A percentile compares a stretch with the other conserved stretches of the same genome.
These are phyloP conservation scores for Solanum etuberosum DNA, from an alignment of 257 asterid genomes.

Conservation along the genomic window DNA sequence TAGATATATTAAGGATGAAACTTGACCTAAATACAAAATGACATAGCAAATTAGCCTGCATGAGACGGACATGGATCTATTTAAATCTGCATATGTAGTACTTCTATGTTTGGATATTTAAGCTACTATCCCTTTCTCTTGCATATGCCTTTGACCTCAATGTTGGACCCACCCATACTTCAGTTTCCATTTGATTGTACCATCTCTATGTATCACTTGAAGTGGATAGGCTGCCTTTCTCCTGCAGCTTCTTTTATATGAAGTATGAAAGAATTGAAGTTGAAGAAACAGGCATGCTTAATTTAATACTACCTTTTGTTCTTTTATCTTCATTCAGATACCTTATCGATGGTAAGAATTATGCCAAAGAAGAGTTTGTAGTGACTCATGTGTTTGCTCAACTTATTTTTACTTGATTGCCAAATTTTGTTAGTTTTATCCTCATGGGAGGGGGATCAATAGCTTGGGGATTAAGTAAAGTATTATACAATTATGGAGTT, in stretches of 20 bases:
- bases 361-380: neutral
- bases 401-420: neutral
- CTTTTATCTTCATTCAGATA: neutral
- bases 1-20: neutral
- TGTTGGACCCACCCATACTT: neutral
- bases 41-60: neutral
- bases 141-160: neutral
- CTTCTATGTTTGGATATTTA: neutral
- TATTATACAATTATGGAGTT: neutral
- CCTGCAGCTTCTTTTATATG: neutral
- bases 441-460: neutral
- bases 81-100: neutral
- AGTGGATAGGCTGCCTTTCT: neutral
- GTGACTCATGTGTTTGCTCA: neutral
- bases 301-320: neutral
- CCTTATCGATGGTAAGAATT: neutral
- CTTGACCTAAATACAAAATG: neutral
- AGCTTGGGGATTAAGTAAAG: neutral
- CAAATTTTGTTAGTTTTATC: neutral
- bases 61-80: neutral
- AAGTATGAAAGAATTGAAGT: neutral
- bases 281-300: neutral
- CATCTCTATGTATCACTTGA: neutral
- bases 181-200: neutral
- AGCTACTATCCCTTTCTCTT: neutral